Conservation (phyloP, 2,329 filamentous ascomycete genomes). For the Aspergillus viridinutans region DNA sequence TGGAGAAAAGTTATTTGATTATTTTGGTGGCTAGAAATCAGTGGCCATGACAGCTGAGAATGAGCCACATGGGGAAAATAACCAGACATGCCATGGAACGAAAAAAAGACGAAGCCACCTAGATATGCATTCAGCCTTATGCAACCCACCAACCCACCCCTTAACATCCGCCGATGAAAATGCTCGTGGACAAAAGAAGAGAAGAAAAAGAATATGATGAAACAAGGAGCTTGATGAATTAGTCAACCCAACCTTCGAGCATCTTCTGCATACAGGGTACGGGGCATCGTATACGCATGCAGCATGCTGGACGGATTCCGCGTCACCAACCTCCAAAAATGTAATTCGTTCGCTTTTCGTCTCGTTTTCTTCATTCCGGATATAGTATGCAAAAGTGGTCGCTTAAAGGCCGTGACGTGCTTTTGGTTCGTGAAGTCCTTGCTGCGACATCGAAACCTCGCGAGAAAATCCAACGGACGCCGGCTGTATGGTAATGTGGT, state of each 20-base stretch:
- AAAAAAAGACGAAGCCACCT: background rate
- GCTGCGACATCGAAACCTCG: constrained; percentile 4
- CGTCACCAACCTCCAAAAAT: background rate
- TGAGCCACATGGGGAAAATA: background rate
- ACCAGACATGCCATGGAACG: constrained; percentile 1
- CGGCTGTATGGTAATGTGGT: constrained; percentile 16
- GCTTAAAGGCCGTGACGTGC: constrained; percentile 7
- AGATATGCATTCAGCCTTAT: constrained; percentile 4
- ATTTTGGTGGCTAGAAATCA: background rate
- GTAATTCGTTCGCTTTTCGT: background rate
- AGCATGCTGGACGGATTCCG: background rate
- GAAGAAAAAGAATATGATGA: background rate
- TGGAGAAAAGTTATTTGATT: background rate
- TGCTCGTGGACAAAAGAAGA: background rate
- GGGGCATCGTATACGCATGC: background rate
- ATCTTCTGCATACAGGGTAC: background rate
- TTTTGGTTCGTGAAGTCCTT: constrained; percentile 7
- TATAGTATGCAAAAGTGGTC: constrained; percentile 3
- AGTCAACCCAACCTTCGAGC: background rate
- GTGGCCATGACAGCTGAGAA: background rate
- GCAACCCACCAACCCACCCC: constrained; percentile 7
- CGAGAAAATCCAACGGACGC: constrained; percentile 16
- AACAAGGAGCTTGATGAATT: background rate
- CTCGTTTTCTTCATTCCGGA: background rate
- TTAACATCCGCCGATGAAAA: constrained; percentile 1